A percentile compares a stretch with the other conserved stretches of the same genome.
phyloP scores from a whole-genome alignment of 176 grass and related monocot species.

The Echinochloa phyllopogon region DNA sequence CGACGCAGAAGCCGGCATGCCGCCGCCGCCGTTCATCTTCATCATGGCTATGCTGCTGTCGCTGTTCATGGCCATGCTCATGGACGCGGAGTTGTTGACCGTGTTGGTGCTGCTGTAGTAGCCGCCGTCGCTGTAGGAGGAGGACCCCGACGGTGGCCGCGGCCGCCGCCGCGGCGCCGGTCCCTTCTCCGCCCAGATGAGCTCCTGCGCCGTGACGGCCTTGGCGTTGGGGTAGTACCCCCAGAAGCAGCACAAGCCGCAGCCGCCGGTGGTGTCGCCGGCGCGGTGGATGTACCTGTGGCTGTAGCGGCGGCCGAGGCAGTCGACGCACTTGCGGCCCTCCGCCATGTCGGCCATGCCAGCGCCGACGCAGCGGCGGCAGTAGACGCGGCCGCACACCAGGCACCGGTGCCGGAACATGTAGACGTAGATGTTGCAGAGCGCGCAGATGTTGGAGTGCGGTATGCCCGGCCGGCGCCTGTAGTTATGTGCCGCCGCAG shows the following conservation, averaged over 20 bases:
- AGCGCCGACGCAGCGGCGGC: slow-evolving; percentile 50
- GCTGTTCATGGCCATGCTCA: slow-evolving; percentile 54
- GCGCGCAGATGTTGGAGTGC: slow-evolving; percentile 67
- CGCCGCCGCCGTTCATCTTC: slow-evolving; percentile 12
- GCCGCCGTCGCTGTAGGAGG: slow-evolving; percentile 14
- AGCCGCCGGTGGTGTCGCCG: slow-evolving; percentile 21
- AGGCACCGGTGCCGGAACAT: slow-evolving; percentile 65
- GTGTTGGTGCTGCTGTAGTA: slow-evolving; percentile 32
- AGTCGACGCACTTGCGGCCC: slow-evolving; percentile 74
- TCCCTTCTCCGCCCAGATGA: slow-evolving; percentile 72
- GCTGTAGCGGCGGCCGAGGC: slow-evolving; percentile 66
- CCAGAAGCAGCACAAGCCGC: slow-evolving; percentile 40
- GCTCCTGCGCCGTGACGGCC: slow-evolving; percentile 58
- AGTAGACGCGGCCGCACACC: slow-evolving; percentile 71
- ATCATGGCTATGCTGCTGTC: neutral
- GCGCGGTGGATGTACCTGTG: slow-evolving; percentile 70
- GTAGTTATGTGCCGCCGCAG: neutral
- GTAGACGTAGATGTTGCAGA: slow-evolving; percentile 60
- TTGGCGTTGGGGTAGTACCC: slow-evolving; percentile 21
- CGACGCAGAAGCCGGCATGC: slow-evolving; percentile 22
- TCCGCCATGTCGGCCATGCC: slow-evolving; percentile 76
- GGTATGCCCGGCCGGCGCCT: slow-evolving; percentile 57
- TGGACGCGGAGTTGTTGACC: neutral
- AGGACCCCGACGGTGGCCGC: neutral
- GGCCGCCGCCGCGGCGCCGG: slow-evolving; percentile 44